Base-by-base conservation (phyloP, 78 protist genomes). In the Monocercomonoides exilis region DNA sequence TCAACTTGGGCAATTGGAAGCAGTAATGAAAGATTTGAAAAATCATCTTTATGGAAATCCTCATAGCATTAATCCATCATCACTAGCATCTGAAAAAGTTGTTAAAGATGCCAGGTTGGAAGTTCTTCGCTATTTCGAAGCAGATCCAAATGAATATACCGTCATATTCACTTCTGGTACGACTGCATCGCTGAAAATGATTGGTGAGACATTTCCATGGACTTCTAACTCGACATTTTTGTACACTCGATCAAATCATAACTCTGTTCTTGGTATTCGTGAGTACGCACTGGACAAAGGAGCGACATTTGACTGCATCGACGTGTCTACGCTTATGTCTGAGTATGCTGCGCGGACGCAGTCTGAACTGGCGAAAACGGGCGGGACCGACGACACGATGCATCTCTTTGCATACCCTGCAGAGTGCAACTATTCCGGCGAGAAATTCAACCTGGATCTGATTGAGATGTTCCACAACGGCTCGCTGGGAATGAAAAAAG, bases 161-260 rank as follows among this genome's bases (percentile, higher is more conserved):
- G 96, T 93, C 21, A 84, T 94, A 21, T 94, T 94, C 84, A 94
- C 96, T 32, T 70, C 93, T 4, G 96, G 93, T 43, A 33, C 94
- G 45, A 94, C 96, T 2, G 95, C 89, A 41, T 63, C 89, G 32
- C 38, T 94, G 36, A 90, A 92, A 85, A 45, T 86, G 34, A 92
- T 94, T 6, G 96, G 95, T 0, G 95, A 93, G 46, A 89, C 87
- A 3, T 93, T 94, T 79, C 89, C 92, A 5, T 94, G 95, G 95
- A 1, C n/a, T 2, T 2, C 54, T 5, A 1, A 54, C n/a, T 46
- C 91, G 6, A 32, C 0, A 41, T 92, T 88, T 79, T 70, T 85
- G 41, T 90, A 93, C 80, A 41, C 64, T 2, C 29, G 41, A 29
- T 89, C 89, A 35, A 80, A 38, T 5, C 95, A 94, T 84, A 93